These are phyloP conservation scores for Fusarium tanahbumbuense DNA, from an alignment of 2,329 filamentous ascomycete species.

Conservation along the genomic window DNA sequence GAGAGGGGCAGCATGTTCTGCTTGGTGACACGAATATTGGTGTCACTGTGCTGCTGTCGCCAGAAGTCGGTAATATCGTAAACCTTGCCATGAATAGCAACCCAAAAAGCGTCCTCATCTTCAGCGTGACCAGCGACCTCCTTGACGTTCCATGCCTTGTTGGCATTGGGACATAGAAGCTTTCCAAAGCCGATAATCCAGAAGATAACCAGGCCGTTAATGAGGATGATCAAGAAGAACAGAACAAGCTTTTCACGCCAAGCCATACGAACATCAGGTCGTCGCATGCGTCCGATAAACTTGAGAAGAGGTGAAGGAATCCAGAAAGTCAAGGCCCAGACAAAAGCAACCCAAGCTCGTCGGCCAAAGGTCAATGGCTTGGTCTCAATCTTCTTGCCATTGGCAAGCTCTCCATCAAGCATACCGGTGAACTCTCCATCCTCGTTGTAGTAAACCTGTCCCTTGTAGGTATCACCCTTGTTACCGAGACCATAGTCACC, in stretches of 20 bases:
- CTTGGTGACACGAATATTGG: conserved; percentile 66
- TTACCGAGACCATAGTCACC: conserved; percentile 91
- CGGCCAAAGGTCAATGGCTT: conserved; percentile 72
- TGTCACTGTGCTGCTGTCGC: conserved; percentile 85
- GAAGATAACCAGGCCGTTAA: conserved; percentile 88
- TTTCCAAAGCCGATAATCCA: conserved; percentile 90
- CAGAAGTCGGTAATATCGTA: conserved; percentile 95
- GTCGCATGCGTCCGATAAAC: conserved; percentile 93
- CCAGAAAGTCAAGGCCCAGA: conserved; percentile 93
- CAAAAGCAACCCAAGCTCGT: conserved; percentile 81
- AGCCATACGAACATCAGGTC: conserved; percentile 94
- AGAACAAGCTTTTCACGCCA: conserved; percentile 96
- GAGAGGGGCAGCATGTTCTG: conserved; percentile 80
- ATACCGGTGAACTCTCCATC: conserved; percentile 75
- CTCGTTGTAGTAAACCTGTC: conserved; percentile 78
- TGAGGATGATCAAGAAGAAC: conserved; percentile 79
- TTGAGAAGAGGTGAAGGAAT: conserved; percentile 87
- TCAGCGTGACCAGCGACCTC: conserved; percentile 80
- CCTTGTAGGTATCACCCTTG: conserved; percentile 84
- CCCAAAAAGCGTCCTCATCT: conserved; percentile 82
- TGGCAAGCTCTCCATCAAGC: conserved; percentile 81
- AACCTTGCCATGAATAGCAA: conserved; percentile 86
- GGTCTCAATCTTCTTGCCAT: conserved; percentile 80
- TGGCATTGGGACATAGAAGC: conserved; percentile 87
- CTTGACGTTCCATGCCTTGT: conserved; percentile 84